These are phyloP conservation scores for Sporothrix curviconia DNA, from an alignment of 2,329 filamentous ascomycete species.

Conservation along the genomic window DNA sequence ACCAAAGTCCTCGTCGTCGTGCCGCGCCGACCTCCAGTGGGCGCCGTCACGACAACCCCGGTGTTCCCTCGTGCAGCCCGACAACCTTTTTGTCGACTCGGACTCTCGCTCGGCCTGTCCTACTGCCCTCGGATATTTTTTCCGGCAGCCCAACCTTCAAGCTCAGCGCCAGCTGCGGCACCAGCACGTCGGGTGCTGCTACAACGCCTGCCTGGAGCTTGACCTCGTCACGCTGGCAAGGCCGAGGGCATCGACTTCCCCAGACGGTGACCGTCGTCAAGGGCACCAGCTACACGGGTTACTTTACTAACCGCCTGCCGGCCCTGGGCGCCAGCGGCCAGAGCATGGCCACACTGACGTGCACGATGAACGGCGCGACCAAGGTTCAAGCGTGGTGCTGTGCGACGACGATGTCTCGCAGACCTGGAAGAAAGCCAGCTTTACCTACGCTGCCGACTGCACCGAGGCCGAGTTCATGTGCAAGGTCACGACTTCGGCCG, in stretches of 20 bases:
- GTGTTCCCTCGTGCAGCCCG: not conserved
- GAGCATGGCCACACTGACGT: slow-evolving; percentile 8
- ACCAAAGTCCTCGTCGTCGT: not conserved
- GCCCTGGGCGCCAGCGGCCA: not conserved
- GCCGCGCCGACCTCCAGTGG: slow-evolving; percentile 2
- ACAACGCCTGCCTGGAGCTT: slow-evolving; percentile 2
- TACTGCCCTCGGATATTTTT: not conserved
- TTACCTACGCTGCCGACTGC: slow-evolving; percentile 2
- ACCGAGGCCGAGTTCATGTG: slow-evolving; percentile 1
- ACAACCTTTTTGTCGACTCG: slow-evolving; percentile 3
- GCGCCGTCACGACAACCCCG: not conserved
- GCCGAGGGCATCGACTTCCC: slow-evolving; percentile 2
- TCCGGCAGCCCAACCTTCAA: not conserved
- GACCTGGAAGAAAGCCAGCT: not conserved
- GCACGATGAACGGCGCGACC: slow-evolving; percentile 4
- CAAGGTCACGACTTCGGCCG: slow-evolving; percentile 2
- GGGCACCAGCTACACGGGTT: not conserved
- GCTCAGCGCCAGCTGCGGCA: slow-evolving; percentile 6
- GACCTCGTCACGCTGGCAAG: not conserved
- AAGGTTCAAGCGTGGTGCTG: not conserved
- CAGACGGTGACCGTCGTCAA: not conserved
- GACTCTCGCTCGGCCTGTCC: not conserved
- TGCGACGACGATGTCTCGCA: not conserved
- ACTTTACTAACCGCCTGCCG: slow-evolving; percentile 5
- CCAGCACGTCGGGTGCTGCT: not conserved